Conservation (phyloP, 257 asterid species). For the Solanum sitiens region DNA sequence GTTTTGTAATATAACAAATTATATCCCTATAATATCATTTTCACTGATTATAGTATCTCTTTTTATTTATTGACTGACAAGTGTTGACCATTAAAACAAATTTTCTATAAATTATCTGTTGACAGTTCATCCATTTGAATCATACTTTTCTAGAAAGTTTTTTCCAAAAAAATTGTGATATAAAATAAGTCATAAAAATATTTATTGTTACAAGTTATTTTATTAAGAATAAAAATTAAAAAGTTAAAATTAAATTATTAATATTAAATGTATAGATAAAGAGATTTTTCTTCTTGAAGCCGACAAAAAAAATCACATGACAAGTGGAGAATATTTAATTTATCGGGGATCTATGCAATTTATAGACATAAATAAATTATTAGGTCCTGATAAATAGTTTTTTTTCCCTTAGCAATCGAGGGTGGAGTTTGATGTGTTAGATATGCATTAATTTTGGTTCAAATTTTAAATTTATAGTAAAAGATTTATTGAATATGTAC, state of each 20-base stretch:
- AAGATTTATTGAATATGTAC: no score
- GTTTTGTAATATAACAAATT: not conserved
- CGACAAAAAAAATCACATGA: not conserved
- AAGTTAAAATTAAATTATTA: not conserved
- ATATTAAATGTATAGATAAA: no score
- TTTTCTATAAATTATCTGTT: not conserved
- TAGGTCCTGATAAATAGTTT: not conserved
- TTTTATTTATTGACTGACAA: not conserved
- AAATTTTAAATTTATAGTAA: no score
- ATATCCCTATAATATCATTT: not conserved
- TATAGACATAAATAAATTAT: not conserved
- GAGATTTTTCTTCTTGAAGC: not conserved
- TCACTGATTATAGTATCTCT: not conserved
- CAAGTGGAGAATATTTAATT: not conserved
- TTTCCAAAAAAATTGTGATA: fast-evolving
- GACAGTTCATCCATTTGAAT: not conserved
- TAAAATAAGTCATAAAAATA: not conserved
- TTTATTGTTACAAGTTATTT: not conserved
- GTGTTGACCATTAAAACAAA: not conserved
- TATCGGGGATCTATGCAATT: not conserved
- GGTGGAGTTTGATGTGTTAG: not conserved
- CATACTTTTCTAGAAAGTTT: not conserved
- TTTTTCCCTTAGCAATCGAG: not conserved
- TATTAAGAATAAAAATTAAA: not conserved
- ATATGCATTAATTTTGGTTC: no score